phyloP scores from a whole-genome alignment of 2,329 filamentous ascomycete species.

The Phialemonium atrogriseum region DNA sequence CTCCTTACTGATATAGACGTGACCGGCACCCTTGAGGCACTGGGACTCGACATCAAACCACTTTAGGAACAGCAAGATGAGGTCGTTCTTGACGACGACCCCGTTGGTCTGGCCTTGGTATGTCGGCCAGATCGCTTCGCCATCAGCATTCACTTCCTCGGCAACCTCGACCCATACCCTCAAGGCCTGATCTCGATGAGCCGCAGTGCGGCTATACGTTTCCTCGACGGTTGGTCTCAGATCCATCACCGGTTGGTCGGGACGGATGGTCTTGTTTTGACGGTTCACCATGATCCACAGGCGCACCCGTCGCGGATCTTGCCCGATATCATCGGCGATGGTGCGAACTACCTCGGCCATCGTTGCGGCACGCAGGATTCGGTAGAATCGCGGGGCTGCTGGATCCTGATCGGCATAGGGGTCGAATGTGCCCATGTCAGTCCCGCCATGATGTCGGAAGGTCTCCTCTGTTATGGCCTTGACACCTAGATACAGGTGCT shows the following conservation, averaged over 20 bases:
- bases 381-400: constrained; percentile 63
- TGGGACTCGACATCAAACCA: constrained; percentile 78
- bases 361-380: constrained; percentile 65
- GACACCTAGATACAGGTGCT: constrained; percentile 83
- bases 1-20: constrained; percentile 80
- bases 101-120: constrained; percentile 50
- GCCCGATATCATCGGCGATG: constrained; percentile 61
- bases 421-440: constrained; percentile 71
- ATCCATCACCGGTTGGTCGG: constrained; percentile 79
- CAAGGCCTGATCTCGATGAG: constrained; percentile 63
- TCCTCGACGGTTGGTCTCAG: constrained; percentile 71
- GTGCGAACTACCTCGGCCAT: constrained; percentile 65
- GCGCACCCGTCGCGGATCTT: constrained; percentile 63
- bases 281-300: constrained; percentile 98
- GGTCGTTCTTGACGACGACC: constrained; percentile 49
- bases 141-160: constrained; percentile 56
- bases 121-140: constrained; percentile 64
- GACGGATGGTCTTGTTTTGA: constrained; percentile 92
- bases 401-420: constrained; percentile 46
- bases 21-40: constrained; percentile 65
- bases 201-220: constrained; percentile 38
- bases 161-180: constrained; percentile 82
- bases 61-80: constrained; percentile 83
- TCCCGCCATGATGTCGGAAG: constrained; percentile 73
- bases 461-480: constrained; percentile 75